Evolutionary conservation across 352 stramenopile species (phyloP).

Genomic region (Phytophthora citrophthora): DNA sequence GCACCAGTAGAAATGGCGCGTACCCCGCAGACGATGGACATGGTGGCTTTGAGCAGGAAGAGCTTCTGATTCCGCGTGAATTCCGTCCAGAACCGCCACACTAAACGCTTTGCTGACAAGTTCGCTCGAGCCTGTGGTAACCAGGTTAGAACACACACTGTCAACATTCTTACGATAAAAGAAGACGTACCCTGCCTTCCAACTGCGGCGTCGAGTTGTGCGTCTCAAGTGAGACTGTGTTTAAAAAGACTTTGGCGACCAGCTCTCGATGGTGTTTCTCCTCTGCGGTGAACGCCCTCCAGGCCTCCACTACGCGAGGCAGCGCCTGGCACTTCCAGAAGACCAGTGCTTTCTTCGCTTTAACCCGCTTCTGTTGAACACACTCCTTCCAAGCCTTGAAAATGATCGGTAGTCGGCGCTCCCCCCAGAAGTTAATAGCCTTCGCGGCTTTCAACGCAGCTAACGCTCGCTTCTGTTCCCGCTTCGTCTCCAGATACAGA

Average conservation of each 20-base stretch:
- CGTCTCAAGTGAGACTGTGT: slow-evolving; percentile 59
- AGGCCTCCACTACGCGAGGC: slow-evolving; percentile 64
- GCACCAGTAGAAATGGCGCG: background rate
- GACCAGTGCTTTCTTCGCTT: slow-evolving; percentile 60
- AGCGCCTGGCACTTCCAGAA: slow-evolving; percentile 79
- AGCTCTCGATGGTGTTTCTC: slow-evolving; percentile 39
- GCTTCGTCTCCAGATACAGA: slow-evolving; percentile 10
- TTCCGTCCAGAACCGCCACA: slow-evolving; percentile 57
- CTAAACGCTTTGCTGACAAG: slow-evolving; percentile 40
- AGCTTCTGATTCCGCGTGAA: slow-evolving; percentile 66
- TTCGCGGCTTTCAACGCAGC: slow-evolving; percentile 45
- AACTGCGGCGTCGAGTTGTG: slow-evolving; percentile 75
- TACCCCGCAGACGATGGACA: slow-evolving; percentile 76
- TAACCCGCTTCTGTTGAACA: slow-evolving; percentile 44
- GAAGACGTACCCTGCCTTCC: slow-evolving; percentile 41
- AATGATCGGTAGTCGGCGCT: slow-evolving; percentile 51
- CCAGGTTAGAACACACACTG: background rate
- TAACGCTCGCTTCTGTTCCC: slow-evolving; percentile 34
- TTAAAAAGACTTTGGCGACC: slow-evolving; percentile 70
- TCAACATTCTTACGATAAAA: no score
- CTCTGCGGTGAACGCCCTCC: slow-evolving; percentile 37
- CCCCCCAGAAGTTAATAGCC: slow-evolving; percentile 68
- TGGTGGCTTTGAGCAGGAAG: slow-evolving; percentile 72
- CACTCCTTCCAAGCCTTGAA: slow-evolving; percentile 55
- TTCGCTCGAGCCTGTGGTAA: slow-evolving; percentile 52